Base-by-base conservation (phyloP, 805 yeast species). In the Candida sphagnicola region DNA sequence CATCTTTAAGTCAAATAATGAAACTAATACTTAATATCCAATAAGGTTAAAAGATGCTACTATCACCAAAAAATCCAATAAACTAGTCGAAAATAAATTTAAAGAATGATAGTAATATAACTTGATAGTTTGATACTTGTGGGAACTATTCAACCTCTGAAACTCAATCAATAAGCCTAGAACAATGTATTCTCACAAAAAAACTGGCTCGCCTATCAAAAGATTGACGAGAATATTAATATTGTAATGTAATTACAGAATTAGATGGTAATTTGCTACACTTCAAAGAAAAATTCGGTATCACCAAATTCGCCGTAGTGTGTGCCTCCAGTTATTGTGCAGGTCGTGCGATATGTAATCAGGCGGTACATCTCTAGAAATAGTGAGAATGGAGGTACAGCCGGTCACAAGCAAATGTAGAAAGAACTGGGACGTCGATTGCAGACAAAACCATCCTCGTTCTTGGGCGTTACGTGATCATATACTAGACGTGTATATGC, bases 1-100 rank as follows among this genome's bases (percentile, higher is more conserved):
- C 80, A 76, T 76, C 30, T 34, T 45, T 11, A 29, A 11, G 19
- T 6, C 10, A 24, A 28, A 15, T 21, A 21, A 21, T 21, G 10
- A 6, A 10, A 10, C 10, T 21, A 10, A 21, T 10, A 21, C 6
- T 10, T 21, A 21, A 6, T 21, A 21, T 21, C 8, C 24, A 21
- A 21, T 21, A 21, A 21, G 10, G n/a, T n/a, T n/a, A n/a, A n/a
- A n/a, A n/a, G n/a, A n/a, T n/a, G n/a, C n/a, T n/a, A n/a, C n/a
- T n/a, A n/a, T n/a, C n/a, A n/a, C n/a, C n/a, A n/a, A n/a, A n/a
- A n/a, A n/a, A n/a, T n/a, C n/a, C n/a, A n/a, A n/a, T n/a, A n/a
- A n/a, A n/a, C n/a, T n/a, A n/a, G n/a, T n/a, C n/a, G n/a, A n/a
- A n/a, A n/a, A n/a, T n/a, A n/a, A n/a, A n/a, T n/a, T n/a, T n/a